Evolutionary conservation across 2,329 filamentous ascomycete genomes (phyloP), one percentile per base, ranked within the genome.

Genomic region (Lasiodiplodia sp.): DNA sequence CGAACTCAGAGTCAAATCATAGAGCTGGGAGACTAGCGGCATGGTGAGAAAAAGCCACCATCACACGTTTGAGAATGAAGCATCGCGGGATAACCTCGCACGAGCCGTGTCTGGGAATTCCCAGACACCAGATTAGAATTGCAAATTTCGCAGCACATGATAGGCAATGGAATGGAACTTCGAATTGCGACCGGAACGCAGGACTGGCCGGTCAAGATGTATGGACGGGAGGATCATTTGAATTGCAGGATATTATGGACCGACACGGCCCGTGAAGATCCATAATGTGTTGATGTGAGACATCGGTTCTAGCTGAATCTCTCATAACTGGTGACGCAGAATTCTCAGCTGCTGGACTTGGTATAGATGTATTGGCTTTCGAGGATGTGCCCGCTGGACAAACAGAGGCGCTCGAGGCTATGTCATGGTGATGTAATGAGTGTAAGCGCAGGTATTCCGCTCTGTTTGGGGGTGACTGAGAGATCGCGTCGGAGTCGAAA

Each of bases 91-190:
- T 4, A 55, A 18, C 21, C 55, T 44, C 12, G 38, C 38, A 49
- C 57, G 28, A 34, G 38, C 57, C 37, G 28, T 62, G 11, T 38
- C 57, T 62, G 38, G 40, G 56, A 37, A 44, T 44, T 44, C 56
- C 44, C 18, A 21, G 21, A 44, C 5, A 34, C 34, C 57, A 62
- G 49, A 62, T 49, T 23, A 37, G 16, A 21, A 16, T 11, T 12
- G 8, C 16, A 11, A 16, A 62, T 47, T 62, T 2, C 49, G 40
- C 40, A 18, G n/a, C 18, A 23, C 38, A 49, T 49, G 34, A 49
- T 49, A 31, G 40, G 57, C 40, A 31, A 25, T n/a, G 57, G 57
- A 62, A 62, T 62, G 57, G 40, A 47, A 37, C 37, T 23, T 21
- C 12, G 25, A 31, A 56, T 23, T 18, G 37, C 18, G 18, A 25